Base-by-base conservation (phyloP, 2,329 filamentous ascomycete species). In the Leptographium procerum region DNA sequence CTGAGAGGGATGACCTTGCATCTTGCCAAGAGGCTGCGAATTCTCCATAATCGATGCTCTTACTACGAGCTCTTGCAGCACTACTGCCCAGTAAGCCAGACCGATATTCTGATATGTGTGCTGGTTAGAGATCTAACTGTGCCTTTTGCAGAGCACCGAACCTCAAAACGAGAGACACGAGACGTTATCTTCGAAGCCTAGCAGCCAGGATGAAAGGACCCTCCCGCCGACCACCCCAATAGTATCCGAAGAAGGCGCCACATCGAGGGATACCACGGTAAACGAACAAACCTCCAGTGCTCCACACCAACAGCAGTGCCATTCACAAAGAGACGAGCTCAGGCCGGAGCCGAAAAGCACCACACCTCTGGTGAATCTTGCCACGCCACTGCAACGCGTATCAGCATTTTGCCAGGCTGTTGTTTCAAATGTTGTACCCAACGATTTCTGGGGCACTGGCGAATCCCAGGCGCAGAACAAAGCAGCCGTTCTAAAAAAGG, bases 381-480 rank as follows among this genome's bases (percentile, higher is more conserved):
- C 91, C 1, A 89, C 84, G 19, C 81, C 88, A 0, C 63, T 74
- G 3, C 73, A 83, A 1, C 79, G 83, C 53, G 88, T 97, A 2
- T 95, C 91, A 4, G 86, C 89, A 0, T 97, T 95, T 67, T 96
- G 91, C 69, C 87, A 87, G 66, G 87, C 89, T 3, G 85, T 86
- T 0, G 67, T 96, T 33, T 75, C 75, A 24, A 87, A 81, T 59
- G 73, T 96, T 19, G 79, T 99, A 31, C 92, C 92, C 0, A 74
- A 77, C 50, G 80, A 76, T 3, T 86, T 96, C 59, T 95, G 88
- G 84, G 91, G 91, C 0, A 64, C 68, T 22, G 81, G 79, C 1
- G 68, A 77, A 1, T 70, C 71, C 0, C 78, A 79, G 40, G 58
- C 63, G 6, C 73, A 81, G 55, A 96, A 96, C 72, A 78, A 81